Evolutionary conservation across 345 rosid species (phyloP).

Genomic region (Hibiscus syriacus): DNA sequence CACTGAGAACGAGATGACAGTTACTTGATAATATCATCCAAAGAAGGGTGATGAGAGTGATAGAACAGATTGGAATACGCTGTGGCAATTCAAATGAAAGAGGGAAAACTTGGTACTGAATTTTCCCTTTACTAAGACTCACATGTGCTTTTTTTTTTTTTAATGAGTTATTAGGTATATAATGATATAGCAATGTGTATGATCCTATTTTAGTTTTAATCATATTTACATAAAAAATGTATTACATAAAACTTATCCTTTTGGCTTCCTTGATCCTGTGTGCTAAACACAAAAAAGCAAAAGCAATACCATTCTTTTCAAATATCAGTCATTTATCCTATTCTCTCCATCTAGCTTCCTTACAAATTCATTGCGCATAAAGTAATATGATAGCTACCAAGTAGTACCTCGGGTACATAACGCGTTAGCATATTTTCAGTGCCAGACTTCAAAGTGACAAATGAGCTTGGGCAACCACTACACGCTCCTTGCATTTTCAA

Average conservation of each 20-base stretch:
- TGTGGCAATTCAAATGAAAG: neutral
- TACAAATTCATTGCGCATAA: neutral
- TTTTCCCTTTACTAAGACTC: neutral
- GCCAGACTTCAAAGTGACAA: slow-evolving; percentile 95
- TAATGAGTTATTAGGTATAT: neutral
- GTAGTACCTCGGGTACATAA: slow-evolving; percentile 85
- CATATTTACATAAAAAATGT: neutral
- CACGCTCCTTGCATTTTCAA: slow-evolving; percentile 98
- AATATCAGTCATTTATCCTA: neutral
- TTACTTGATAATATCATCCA: neutral
- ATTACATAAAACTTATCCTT: neutral
- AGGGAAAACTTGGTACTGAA: neutral
- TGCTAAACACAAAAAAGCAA: neutral
- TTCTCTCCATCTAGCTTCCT: neutral
- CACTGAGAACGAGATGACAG: neutral
- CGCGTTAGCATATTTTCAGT: slow-evolving; percentile 98
- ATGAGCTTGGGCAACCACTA: slow-evolving; percentile 98
- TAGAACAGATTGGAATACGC: neutral
- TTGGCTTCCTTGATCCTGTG: neutral
- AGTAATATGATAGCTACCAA: neutral
- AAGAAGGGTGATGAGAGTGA: neutral
- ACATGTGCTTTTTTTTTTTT: neutral
- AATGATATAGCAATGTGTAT: neutral
- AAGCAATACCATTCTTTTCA: neutral
- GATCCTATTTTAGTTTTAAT: neutral